These are phyloP conservation scores for Lactarius sp. DNA, from an alignment of 768 basidiomycete species.

Conservation along the genomic window DNA sequence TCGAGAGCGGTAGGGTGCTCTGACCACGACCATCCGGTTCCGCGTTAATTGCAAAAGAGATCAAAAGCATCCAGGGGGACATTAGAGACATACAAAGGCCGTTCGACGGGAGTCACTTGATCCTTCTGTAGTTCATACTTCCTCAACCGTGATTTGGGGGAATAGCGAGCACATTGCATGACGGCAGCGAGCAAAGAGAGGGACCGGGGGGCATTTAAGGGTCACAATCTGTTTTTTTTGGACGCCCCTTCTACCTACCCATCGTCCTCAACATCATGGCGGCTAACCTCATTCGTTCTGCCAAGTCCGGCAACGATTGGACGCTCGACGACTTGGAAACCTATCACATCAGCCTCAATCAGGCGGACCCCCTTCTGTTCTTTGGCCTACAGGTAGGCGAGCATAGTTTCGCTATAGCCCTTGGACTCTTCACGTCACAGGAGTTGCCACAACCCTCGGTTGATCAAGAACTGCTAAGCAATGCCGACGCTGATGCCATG, in stretches of 20 bases:
- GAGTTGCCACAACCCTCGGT: neutral
- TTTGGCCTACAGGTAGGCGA: neutral
- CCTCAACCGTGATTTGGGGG: no score
- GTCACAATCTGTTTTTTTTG: no score
- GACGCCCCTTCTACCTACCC: no score
- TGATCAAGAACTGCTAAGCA: neutral
- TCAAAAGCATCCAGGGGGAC: conserved; percentile 15
- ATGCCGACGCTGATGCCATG: neutral
- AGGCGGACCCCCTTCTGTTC: neutral
- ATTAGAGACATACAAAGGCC: neutral
- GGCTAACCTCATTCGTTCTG: no score
- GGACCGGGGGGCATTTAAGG: no score
- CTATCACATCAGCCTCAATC: neutral
- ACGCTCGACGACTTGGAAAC: no score
- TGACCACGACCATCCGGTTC: neutral
- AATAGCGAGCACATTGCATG: no score
- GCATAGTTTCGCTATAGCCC: neutral
- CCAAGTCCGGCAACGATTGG: no score
- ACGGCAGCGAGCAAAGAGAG: no score
- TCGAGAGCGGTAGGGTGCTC: neutral
- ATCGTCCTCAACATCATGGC: no score
- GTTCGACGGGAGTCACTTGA: no score
- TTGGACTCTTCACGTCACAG: neutral
- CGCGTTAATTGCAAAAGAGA: conserved; percentile 2
- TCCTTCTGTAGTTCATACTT: no score